phyloP scores from a whole-genome alignment of 345 rosid species.

The Fremontodendron californicum region DNA sequence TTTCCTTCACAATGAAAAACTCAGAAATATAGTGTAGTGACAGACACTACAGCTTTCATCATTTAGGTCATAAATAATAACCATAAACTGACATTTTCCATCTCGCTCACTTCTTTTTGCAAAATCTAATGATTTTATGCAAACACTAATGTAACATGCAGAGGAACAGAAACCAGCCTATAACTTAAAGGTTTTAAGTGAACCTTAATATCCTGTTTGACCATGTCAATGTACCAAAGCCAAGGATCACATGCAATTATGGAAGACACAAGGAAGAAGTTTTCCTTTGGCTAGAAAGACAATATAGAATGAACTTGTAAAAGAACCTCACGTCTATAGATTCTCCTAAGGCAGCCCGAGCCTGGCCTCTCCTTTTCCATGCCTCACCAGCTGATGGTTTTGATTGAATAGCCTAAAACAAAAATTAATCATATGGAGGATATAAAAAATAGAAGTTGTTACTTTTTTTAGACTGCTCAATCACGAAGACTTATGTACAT shows the following conservation, averaged over 20 bases:
- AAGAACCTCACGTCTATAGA: conserved; percentile 50
- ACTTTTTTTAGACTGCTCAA: not conserved
- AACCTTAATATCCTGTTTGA: not conserved
- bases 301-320: conserved; percentile 9
- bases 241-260: conserved; percentile 7
- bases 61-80: conserved; percentile 9
- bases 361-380: conserved; percentile 99
- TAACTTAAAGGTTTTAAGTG: not conserved
- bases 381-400: conserved; percentile 97
- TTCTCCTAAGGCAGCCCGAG: conserved; percentile 93
- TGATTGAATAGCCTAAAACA: conserved; percentile 71
- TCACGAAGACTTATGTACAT: conserved; percentile 40
- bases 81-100: not conserved
- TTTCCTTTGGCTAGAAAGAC: conserved; percentile 4
- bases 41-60: conserved; percentile 8
- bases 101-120: conserved; percentile 11
- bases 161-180: conserved; percentile 9
- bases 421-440: conserved; percentile 13
- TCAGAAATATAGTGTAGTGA: conserved; percentile 8
- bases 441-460: not conserved
- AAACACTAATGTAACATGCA: not conserved
- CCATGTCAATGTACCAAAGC: not conserved
- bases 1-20: not conserved
- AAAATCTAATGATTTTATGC: conserved; percentile 1
- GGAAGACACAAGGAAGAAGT: conserved; percentile 1